phyloP scores from a whole-genome alignment of 306 rosid genomes.

The Cucurbita pepo region DNA sequence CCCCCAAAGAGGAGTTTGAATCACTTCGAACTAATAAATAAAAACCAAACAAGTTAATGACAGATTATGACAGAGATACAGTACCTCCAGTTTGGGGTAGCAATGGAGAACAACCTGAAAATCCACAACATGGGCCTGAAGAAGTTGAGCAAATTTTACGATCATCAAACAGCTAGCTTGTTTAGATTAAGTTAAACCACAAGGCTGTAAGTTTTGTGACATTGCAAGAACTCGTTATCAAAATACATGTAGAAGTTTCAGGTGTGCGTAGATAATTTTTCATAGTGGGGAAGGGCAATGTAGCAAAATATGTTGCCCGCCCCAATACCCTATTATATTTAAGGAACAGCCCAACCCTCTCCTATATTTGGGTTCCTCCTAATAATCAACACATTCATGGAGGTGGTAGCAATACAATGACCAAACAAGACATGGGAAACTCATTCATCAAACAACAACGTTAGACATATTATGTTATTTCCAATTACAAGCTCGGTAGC shows the following conservation, averaged over 20 bases:
- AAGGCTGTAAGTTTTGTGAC: neutral
- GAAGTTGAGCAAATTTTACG: neutral
- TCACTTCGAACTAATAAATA: no score
- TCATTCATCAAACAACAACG: neutral
- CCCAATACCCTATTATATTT: neutral
- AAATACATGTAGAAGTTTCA: neutral
- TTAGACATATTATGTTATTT: neutral
- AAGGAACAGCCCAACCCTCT: neutral
- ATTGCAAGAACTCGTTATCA: neutral
- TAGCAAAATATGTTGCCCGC: neutral
- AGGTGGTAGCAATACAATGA: neutral
- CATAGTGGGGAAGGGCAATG: neutral
- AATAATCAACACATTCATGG: neutral
- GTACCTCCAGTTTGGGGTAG: neutral
- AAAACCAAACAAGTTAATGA: neutral
- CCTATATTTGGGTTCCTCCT: neutral
- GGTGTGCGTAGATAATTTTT: neutral
- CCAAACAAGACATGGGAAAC: neutral
- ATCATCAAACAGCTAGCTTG: neutral
- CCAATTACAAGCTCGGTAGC: neutral
- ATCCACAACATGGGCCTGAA: neutral
- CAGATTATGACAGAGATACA: neutral
- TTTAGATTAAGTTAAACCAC: neutral
- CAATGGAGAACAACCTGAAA: neutral
- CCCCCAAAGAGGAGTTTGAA: no score